Percentiles rank a stretch among this genome's conserved stretches.
Conservation (phyloP, 768 basidiomycete genomes). For the Sistotremastrum suecicum region DNA sequence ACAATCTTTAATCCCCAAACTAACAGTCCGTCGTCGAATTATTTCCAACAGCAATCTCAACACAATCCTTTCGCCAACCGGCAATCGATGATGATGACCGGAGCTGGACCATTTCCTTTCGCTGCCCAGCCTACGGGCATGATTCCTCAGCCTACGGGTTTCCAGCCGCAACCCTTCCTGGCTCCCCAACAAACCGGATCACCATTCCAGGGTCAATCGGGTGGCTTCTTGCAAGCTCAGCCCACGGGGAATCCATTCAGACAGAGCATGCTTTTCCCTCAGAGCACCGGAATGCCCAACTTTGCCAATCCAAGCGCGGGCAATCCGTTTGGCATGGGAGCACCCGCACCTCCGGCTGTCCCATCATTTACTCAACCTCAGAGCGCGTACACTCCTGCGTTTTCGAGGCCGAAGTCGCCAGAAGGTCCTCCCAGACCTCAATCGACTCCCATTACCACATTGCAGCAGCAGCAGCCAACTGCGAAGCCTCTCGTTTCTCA, state of each 20-base stretch:
- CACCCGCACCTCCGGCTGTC: conserved; percentile 2
- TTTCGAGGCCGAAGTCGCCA: neutral
- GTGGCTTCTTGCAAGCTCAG: conserved; percentile 32
- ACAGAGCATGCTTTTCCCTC: conserved; percentile 58
- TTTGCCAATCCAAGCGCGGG: too few relatives aligned
- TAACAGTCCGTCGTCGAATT: conserved; percentile 34
- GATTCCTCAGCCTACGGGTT: conserved; percentile 44
- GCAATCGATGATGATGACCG: conserved; percentile 34
- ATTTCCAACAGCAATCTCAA: conserved; percentile 42
- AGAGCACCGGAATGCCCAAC: conserved; percentile 40
- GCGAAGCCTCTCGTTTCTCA: conserved; percentile 68
- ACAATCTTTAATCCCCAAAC: conserved; percentile 56
- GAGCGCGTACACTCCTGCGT: neutral
- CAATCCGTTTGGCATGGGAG: conserved; percentile 21
- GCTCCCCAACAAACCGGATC: conserved; percentile 37
- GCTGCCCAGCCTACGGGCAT: conserved; percentile 24
- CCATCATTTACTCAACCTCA: neutral
- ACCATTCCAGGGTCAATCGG: conserved; percentile 7
- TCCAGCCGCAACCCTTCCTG: conserved; percentile 34
- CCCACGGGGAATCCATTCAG: conserved; percentile 61
- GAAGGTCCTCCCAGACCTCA: conserved; percentile 2
- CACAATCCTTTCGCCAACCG: conserved; percentile 70
- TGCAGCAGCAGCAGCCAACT: conserved; percentile 12
- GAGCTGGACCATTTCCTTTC: conserved; percentile 26
- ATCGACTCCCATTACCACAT: conserved; percentile 3